These are phyloP conservation scores for Paulownia fortunei DNA, from an alignment of 257 asterid genomes.

Conservation along the genomic window DNA sequence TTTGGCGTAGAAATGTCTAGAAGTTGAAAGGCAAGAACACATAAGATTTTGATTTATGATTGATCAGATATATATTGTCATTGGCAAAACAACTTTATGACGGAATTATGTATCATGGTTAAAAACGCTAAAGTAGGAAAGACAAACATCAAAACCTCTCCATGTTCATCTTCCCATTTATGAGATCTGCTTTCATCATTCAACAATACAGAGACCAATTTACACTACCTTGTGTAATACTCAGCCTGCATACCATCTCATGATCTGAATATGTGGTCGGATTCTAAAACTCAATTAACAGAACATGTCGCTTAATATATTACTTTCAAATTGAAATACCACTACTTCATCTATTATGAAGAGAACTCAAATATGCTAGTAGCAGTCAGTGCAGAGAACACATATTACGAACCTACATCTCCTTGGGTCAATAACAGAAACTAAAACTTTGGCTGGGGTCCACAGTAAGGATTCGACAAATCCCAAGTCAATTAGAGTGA, in stretches of 20 bases:
- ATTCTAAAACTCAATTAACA: not conserved
- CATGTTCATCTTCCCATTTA: not conserved
- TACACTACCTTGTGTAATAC: not conserved
- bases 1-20: slow-evolving; percentile 91
- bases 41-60: slow-evolving; percentile 11
- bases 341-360: not conserved
- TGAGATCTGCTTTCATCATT: not conserved
- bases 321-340: not conserved
- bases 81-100: not conserved
- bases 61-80: not conserved
- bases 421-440: not conserved
- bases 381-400: not conserved
- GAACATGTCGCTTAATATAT: not conserved
- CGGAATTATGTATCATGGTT: not conserved
- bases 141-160: not conserved
- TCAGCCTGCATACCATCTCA: not conserved
- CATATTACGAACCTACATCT: not conserved
- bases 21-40: slow-evolving; percentile 19
- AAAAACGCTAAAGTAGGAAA: not conserved
- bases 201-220: no score
- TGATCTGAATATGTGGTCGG: not conserved
- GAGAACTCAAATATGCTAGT: not conserved
- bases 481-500: no score
- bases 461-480: no score
- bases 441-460: no score